Evolutionary conservation across 116 monocot genomes (phyloP).

Genomic region (Posidonia oceanica): DNA sequence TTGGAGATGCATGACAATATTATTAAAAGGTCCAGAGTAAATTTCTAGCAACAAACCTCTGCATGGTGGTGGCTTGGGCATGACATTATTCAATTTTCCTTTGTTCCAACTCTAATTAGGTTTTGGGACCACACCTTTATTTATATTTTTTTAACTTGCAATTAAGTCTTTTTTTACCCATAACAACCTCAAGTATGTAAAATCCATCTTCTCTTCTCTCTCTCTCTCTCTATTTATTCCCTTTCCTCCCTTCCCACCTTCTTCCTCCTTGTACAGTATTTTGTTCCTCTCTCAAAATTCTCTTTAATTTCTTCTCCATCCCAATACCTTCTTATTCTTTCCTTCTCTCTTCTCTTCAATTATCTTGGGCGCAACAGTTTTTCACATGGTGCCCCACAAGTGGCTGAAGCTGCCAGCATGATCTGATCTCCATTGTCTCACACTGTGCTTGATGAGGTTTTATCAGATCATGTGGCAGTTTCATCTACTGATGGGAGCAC

Average conservation of each 20-base stretch:
- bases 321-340: background rate
- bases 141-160: background rate
- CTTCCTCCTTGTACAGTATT: background rate
- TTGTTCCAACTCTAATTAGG: no score
- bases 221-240: slow-evolving; percentile 1
- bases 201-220: background rate
- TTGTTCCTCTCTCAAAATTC: background rate
- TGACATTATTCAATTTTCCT: no score
- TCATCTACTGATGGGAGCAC: slow-evolving; percentile 11
- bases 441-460: background rate
- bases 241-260: background rate
- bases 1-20: background rate
- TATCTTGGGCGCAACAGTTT: background rate
- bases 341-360: background rate
- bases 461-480: slow-evolving; percentile 11
- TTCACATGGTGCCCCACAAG: slow-evolving; percentile 20
- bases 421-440: slow-evolving; percentile 14
- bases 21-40: background rate
- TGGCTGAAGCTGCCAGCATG: slow-evolving; percentile 51
- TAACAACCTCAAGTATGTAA: background rate
- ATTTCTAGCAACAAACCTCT: background rate
- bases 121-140: slow-evolving; percentile 7
- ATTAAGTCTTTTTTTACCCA: background rate
- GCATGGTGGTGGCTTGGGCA: slow-evolving; percentile 7
- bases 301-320: background rate